Conservation (phyloP, 1,284 basidiomycete genomes). For the Ceratobasidium sp. region DNA sequence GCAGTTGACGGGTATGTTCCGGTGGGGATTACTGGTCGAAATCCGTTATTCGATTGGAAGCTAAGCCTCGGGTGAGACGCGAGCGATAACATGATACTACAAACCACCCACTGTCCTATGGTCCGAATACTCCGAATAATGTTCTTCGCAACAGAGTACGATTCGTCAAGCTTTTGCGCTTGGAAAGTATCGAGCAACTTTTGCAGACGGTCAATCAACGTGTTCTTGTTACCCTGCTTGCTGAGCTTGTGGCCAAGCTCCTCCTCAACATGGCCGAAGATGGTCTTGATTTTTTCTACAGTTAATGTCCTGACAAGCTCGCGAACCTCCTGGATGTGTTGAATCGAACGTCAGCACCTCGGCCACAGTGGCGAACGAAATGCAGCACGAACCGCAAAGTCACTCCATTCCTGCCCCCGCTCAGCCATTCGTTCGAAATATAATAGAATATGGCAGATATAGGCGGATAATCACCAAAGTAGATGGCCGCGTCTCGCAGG, state of each 20-base stretch:
- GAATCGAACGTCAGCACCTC: conserved; percentile 13
- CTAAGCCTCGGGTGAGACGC: conserved; percentile 19
- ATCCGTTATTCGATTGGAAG: conserved; percentile 12
- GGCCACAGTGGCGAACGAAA: conserved; percentile 28
- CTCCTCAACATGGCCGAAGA: conserved; percentile 76
- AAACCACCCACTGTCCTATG: conserved; percentile 34
- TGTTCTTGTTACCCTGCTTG: conserved; percentile 85
- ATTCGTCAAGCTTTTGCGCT: conserved; percentile 13
- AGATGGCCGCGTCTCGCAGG: neutral
- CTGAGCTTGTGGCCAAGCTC: conserved; percentile 72
- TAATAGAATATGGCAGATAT: neutral
- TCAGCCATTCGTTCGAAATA: conserved; percentile 23
- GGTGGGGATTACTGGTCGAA: conserved; percentile 34
- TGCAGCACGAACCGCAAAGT: conserved; percentile 54
- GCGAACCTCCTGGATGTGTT: conserved; percentile 58
- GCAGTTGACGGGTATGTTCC: conserved; percentile 33
- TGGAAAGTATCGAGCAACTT: conserved; percentile 31
- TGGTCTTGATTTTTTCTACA: conserved; percentile 81
- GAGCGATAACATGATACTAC: neutral
- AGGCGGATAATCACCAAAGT: neutral
- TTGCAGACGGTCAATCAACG: conserved; percentile 72
- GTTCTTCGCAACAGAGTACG: conserved; percentile 15
- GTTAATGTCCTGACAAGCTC: conserved; percentile 67
- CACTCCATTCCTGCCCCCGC: conserved; percentile 52
- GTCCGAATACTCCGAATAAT: conserved; percentile 30